Evolutionary conservation across 2,329 filamentous ascomycete genomes (phyloP), one percentile per base, ranked within the genome.

Genomic region (Talaromyces piceae): DNA sequence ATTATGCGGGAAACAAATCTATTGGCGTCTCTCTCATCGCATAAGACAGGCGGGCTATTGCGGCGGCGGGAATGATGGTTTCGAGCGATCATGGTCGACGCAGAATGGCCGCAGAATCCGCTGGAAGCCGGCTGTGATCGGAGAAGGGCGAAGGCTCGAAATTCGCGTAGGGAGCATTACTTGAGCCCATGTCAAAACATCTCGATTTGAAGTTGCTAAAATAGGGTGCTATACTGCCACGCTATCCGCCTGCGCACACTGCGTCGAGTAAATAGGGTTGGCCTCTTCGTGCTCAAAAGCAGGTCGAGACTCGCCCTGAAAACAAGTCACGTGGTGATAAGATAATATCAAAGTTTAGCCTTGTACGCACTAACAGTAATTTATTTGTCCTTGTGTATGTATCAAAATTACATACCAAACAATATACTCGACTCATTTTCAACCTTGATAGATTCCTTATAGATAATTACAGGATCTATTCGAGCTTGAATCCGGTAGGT

Each of bases 1-100:
- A 95, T 82, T 51, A 86, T 68, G 53, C 84, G 77, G 47, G 83
- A 80, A 45, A 79, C 76, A 68, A 77, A 81, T 60, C 78, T 70
- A 66, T 81, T 82, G 46, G 75, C 70, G 57, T 73, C 70, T 58
- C 69, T 70, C 51, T 68, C 62, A 57, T 65, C 61, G 50, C 63
- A 61, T 27, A 54, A 26, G 23, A 54, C 41, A 6, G 20, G 41
- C n/a, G 51, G 23, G 9, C 6, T 50, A 56, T 56, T 9, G 13
- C 39, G 20, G 39, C 39, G 39, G 13, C 39, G 20, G 39, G 20
- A 22, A 43, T 18, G 20, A 25, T 11, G 55, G 61, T 48, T 47
- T 45, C 48, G 48, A 28, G 47, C 11, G 45, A 44, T 33, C 52
- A 54, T 54, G 13, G 5, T 25, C 39, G 25, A 25, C 9, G 9